A percentile compares a stretch with the other conserved stretches of the same genome.
Evolutionary conservation across 305 asterid genomes (phyloP).

Genomic region (Andrographis paniculata): DNA sequence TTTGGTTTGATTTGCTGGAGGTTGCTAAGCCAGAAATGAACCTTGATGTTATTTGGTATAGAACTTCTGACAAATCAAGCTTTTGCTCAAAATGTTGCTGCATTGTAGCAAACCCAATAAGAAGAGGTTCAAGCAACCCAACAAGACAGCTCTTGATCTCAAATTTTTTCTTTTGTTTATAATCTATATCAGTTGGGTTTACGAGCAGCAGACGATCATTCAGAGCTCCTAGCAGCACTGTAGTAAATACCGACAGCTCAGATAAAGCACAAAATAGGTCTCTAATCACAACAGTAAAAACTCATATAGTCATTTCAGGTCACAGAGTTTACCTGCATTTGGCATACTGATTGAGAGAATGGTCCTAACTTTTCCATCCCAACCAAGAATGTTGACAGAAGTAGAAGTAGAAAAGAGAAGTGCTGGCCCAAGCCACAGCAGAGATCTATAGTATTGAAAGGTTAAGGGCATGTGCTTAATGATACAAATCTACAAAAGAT

Average conservation of each 20-base stretch:
- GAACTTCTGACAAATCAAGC: conserved; percentile 91
- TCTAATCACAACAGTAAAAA: conserved; percentile 6
- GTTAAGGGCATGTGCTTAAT: conserved; percentile 49
- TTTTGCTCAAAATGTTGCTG: conserved; percentile 99
- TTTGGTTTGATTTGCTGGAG: conserved; percentile 7
- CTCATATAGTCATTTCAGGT: conserved; percentile 11
- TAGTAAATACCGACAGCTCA: conserved; percentile 19
- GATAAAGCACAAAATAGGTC: conserved; percentile 10
- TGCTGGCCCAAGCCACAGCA: conserved; percentile 99
- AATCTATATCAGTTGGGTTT: conserved; percentile 80
- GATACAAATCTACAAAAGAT: conserved; percentile 16
- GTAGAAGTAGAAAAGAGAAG: conserved; percentile 94
- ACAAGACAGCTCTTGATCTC: conserved; percentile 91
- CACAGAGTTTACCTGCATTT: conserved; percentile 67
- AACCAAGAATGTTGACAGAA: conserved; percentile 88
- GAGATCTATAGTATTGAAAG: conserved; percentile 78
- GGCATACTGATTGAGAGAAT: conserved; percentile 89
- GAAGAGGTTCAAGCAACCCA: conserved; percentile 99
- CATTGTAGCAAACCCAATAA: conserved; percentile 94
- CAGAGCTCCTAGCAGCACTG: conserved; percentile 94
- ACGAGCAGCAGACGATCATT: conserved; percentile 89
- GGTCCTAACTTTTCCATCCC: conserved; percentile 99
- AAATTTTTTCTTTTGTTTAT: conserved; percentile 87
- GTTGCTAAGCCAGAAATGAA: conserved; percentile 22
- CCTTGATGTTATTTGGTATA: conserved; percentile 99